A percentile compares a stretch with the other conserved stretches of the same genome.
Evolutionary conservation across 2,329 filamentous ascomycete species (phyloP).

Genomic region (Trichophyton verrucosum): DNA sequence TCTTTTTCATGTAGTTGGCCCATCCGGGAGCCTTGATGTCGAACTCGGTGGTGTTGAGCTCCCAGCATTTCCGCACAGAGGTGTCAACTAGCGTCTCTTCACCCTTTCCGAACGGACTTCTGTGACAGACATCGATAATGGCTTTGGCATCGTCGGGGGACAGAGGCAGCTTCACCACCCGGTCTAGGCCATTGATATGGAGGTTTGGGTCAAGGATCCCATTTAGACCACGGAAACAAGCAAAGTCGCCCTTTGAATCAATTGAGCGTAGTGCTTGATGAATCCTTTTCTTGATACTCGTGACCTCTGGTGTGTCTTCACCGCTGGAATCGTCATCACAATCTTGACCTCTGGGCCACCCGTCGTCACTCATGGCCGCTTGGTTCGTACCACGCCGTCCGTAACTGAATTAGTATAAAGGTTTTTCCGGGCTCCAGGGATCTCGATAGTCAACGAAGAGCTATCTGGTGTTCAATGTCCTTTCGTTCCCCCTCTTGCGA

Average conservation of each 20-base stretch:
- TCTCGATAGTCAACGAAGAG: too few species aligned
- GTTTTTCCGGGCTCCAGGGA: too few species aligned
- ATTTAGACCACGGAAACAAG: not conserved
- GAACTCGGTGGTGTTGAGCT: constrained; percentile 32
- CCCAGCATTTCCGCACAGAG: constrained; percentile 33
- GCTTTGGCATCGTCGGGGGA: constrained; percentile 11
- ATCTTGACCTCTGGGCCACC: not conserved
- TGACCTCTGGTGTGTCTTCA: not conserved
- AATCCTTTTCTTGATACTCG: not conserved
- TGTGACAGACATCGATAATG: constrained; percentile 13
- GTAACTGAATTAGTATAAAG: too few species aligned
- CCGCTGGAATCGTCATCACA: not conserved
- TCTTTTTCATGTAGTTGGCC: constrained; percentile 15
- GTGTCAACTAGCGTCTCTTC: constrained; percentile 31
- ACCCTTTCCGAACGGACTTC: constrained; percentile 27
- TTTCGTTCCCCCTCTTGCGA: too few species aligned
- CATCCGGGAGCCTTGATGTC: constrained; percentile 26
- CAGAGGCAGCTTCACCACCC: constrained; percentile 14
- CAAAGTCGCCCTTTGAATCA: constrained; percentile 1
- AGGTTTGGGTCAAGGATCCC: constrained; percentile 12
- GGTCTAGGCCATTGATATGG: constrained; percentile 10
- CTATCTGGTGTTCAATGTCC: too few species aligned
- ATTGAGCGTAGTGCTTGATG: not conserved
- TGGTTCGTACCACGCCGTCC: too few species aligned
- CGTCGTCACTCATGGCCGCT: not conserved